Evolutionary conservation across 768 basidiomycete genomes (phyloP), one percentile per base, ranked within the genome.

Genomic region (Hebeloma cylindrosporum): DNA sequence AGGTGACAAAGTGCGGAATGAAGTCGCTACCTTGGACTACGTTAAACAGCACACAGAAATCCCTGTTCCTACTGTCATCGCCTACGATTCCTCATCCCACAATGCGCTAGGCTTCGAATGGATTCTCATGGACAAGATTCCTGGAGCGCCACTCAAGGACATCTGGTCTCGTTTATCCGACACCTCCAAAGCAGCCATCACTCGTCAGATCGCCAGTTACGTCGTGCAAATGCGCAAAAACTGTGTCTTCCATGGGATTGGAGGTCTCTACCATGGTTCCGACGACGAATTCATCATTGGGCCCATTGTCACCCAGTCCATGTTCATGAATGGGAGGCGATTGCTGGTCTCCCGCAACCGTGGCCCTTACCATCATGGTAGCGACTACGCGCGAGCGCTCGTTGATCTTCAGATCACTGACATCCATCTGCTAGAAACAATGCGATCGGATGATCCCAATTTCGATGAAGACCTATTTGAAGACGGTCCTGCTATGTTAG

Each of bases 51-150:
- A 29, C 31, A 57, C 52, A 2, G 21, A 33, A 22, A 55, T 58
- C 32, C 56, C 56, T 27, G 51, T 53, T 27, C 53, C 56, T 16
- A 17, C 32, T 35, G 34, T 58, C 11, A 43, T 52, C 36, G 51
- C 51, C 42, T 36, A 51, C 35, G 39, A 45, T 48, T 37, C 48
- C 35, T 36, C 53, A 16, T 43, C 56, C 14, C 42, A 50, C 27
- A 55, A 58, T 46, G 35, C 43, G 23, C 37, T 52, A 10, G 54
- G 54, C 10, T 47, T 27, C 26, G 52, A 56, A 36, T 56, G 53
- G 48, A 48, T 37, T 32, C 45, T 58, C 11, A 58, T 58, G 56
- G 51, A 58, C 36, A 48, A 48, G 35, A 27, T 58, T 32, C 41
- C 47, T 31, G 56, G 56, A 28, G 32, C 32, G 14, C 31, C 46